Conservation (phyloP, 2,329 filamentous ascomycete genomes). For the Penicillium verrucosum region DNA sequence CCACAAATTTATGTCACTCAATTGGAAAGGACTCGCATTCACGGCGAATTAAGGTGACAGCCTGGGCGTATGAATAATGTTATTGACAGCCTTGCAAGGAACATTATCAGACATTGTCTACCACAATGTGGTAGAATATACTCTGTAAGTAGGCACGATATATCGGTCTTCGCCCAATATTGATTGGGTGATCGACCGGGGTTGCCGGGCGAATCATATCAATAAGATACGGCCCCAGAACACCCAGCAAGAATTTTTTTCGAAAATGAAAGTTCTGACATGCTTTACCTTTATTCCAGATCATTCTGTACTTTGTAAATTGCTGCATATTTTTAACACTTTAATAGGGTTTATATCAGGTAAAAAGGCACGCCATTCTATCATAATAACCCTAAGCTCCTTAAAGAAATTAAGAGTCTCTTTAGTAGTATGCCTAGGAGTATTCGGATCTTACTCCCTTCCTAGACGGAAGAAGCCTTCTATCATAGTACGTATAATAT, state of each 20-base stretch:
- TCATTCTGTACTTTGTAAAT: neutral
- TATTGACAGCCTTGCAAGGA: neutral
- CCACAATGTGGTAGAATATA: neutral
- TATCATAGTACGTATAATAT: no score
- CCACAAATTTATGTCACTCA: neutral
- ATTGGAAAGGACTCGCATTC: neutral
- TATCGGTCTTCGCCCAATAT: neutral
- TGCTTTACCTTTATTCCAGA: neutral
- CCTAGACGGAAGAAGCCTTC: no score
- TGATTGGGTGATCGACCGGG: neutral
- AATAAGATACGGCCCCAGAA: neutral
- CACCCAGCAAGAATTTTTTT: neutral
- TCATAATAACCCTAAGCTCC: no score
- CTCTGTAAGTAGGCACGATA: neutral
- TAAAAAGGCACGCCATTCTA: no score
- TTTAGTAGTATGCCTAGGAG: no score
- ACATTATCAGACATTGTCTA: neutral
- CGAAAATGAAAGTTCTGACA: neutral
- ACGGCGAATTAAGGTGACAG: neutral
- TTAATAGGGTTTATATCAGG: no score
- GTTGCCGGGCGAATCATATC: neutral
- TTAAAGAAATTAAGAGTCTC: no score
- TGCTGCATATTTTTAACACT: neutral
- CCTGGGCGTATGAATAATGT: neutral
- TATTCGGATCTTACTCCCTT: no score